Base-by-base conservation (phyloP, 257 asterid genomes). In the Mitragyna speciosa region DNA sequence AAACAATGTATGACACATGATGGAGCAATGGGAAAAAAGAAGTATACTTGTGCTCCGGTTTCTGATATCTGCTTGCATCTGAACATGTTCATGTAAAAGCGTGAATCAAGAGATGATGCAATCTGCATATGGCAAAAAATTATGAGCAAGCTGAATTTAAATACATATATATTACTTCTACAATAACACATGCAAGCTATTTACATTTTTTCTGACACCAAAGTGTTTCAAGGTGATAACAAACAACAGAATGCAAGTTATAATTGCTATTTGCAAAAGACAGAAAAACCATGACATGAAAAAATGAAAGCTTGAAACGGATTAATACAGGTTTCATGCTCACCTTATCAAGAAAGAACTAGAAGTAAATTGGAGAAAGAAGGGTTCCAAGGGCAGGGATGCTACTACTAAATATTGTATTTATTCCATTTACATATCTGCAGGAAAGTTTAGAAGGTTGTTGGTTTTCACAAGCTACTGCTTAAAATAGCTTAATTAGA, bases 31-130 rank as follows among this genome's bases (percentile, higher is more conserved):
- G 33, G 19, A 70, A 47, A 80, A 66, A 76, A 61, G 70, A 61
- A 73, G 80, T 73, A 45, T 91, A 91, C 97, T 85, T 94, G 98
- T 73, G 98, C 97, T 83, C 98, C 97, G 58, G 98, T 94, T 87
- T 94, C 97, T 67, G 98, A 93, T 87, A 94, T 93, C 48, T 93
- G 98, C 93, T 94, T 94, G 97, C 98, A 94, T 85, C 90, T 94
- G 93, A 93, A 94, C 80, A 94, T 90, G 86, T 94, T 94, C 84
- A 87, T 89, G 85, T 88, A 94, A 89, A 94, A 94, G 80, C 97
- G 98, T 22, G 97, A 97, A 73, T 94, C 95, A 80, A 94, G 97
- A 83, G 98, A 91, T 43, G 98, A 92, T 63, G 98, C 97, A 83
- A 94, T 96, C 97, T 94, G 93, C 97, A 89, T 45, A 51, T 15